phyloP scores from a whole-genome alignment of 1,284 basidiomycete genomes.

The Marasmius oreades region DNA sequence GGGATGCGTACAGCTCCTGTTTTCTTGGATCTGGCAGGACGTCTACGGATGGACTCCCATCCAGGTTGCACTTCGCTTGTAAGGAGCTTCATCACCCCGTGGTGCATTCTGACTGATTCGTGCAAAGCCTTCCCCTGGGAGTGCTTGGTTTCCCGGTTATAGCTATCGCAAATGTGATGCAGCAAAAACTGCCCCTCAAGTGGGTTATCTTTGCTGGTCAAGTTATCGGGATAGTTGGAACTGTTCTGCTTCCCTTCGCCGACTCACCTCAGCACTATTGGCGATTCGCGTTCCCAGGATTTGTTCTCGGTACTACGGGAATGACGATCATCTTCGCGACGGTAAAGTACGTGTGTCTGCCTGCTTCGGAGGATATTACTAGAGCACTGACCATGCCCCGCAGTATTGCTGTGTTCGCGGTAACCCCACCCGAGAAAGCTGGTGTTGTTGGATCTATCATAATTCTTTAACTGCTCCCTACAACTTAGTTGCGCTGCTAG shows the following conservation, averaged over 20 bases:
- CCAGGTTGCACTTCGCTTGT: conserved; percentile 36
- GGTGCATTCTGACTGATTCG: background rate
- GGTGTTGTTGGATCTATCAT: background rate
- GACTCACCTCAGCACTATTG: conserved; percentile 41
- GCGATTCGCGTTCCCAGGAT: conserved; percentile 45
- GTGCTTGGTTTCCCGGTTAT: conserved; percentile 30
- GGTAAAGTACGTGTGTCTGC: conserved; percentile 31
- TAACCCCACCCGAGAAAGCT: background rate
- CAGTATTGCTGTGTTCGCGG: background rate
- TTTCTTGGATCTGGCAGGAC: conserved; percentile 37
- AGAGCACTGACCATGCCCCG: background rate
- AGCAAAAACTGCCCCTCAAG: conserved; percentile 35
- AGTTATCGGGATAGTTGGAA: conserved; percentile 34
- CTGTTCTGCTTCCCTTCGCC: conserved; percentile 38
- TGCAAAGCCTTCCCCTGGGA: conserved; percentile 38
- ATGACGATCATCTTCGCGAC: conserved; percentile 28
- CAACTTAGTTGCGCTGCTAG: background rate
- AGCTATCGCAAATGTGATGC: conserved; percentile 37
- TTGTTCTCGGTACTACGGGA: conserved; percentile 41
- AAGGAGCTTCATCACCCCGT: conserved; percentile 9
- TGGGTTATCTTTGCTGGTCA: conserved; percentile 42
- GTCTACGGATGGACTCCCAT: conserved; percentile 36
- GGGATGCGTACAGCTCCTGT: conserved; percentile 35
- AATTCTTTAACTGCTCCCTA: background rate
- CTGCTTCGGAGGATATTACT: background rate